These are phyloP conservation scores for Silene latifolia DNA, from an alignment of 148 eudicot species.

Conservation along the genomic window DNA sequence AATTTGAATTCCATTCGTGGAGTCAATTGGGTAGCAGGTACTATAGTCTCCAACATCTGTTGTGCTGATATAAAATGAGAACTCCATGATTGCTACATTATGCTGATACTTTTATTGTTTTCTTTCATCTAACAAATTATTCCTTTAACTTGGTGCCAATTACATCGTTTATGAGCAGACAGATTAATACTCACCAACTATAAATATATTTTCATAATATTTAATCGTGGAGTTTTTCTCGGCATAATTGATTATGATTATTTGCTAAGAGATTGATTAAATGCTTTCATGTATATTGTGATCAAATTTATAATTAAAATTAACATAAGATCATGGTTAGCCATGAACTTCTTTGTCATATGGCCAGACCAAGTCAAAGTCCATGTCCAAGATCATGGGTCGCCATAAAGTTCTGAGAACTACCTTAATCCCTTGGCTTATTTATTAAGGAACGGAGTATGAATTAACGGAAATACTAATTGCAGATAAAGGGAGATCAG, in stretches of 20 bases:
- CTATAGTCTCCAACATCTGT: conserved; percentile 6
- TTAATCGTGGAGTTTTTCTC: not conserved
- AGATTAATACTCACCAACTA: too few relatives aligned
- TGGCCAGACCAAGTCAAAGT: not conserved
- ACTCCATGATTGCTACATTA: conserved; percentile 5
- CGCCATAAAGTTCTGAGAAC: not conserved
- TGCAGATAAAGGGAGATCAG: not conserved
- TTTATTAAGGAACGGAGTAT: too few relatives aligned
- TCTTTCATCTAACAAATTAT: conserved; percentile 8
- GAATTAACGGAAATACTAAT: conserved; percentile 1
- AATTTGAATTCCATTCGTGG: not conserved
- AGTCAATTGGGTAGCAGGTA: conserved; percentile 8
- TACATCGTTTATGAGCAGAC: not conserved
- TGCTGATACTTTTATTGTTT: conserved; percentile 12
- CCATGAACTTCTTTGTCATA: conserved; percentile 4
- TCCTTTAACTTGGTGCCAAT: not conserved
- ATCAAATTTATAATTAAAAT: not conserved
- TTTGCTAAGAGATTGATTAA: not conserved
- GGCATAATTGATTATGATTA: not conserved
- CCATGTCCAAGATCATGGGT: not conserved
- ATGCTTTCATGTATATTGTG: not conserved
- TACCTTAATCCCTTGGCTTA: not conserved
- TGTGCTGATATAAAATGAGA: conserved; percentile 19
- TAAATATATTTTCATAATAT: not conserved
- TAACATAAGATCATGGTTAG: not conserved